Conservation (phyloP, 208 protist genomes). For the Crithidia sp. region DNA sequence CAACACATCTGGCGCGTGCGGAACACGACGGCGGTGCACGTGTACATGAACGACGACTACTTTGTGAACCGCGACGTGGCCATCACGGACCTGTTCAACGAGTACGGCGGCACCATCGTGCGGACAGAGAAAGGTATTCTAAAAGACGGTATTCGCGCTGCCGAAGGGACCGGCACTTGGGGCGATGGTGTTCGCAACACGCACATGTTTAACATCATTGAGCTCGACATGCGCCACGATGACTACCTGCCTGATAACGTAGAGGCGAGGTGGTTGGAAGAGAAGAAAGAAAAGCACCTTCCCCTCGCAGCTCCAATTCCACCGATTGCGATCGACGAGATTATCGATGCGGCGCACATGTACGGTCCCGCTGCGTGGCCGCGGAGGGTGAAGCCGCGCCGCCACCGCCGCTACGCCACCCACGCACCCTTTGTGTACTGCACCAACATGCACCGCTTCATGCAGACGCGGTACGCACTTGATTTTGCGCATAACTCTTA, state of each 20-base stretch:
- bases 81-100: slow-evolving; percentile 49
- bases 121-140: slow-evolving; percentile 25
- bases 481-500: slow-evolving; percentile 36
- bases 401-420: slow-evolving; percentile 41
- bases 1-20: slow-evolving; percentile 45
- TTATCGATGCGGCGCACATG: background rate
- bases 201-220: slow-evolving; percentile 40
- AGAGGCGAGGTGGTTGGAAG: slow-evolving; percentile 9
- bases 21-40: slow-evolving; percentile 44
- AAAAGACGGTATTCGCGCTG: background rate
- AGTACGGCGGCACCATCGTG: slow-evolving; percentile 47
- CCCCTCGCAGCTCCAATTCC: background rate
- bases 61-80: slow-evolving; percentile 49
- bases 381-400: background rate
- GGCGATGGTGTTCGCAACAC: slow-evolving; percentile 38
- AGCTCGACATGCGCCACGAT: slow-evolving; percentile 35
- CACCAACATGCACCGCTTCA: slow-evolving; percentile 50
- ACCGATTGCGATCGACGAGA: background rate
- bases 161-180: slow-evolving; percentile 15
- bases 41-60: slow-evolving; percentile 70
- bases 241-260: slow-evolving; percentile 31
- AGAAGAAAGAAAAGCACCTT: background rate
- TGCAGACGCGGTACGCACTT: slow-evolving; percentile 40
- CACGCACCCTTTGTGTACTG: slow-evolving; percentile 74
- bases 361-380: background rate